phyloP scores from a whole-genome alignment of 768 basidiomycete genomes.

The Auricularia sp. region DNA sequence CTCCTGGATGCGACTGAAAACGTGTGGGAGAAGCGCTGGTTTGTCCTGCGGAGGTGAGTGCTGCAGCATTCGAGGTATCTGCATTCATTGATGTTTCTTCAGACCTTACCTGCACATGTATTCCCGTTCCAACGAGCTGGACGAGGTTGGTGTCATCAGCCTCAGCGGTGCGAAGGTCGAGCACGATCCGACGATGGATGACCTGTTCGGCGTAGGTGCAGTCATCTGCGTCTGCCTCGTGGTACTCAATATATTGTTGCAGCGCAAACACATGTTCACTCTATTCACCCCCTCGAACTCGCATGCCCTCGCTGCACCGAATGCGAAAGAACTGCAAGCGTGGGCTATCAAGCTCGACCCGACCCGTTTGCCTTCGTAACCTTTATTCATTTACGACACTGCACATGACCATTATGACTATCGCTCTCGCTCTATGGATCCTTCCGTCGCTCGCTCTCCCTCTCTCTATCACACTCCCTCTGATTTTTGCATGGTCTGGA shows the following conservation, averaged over 20 bases:
- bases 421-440: not conserved
- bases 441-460: not conserved
- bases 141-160: slow-evolving; percentile 76
- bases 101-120: slow-evolving; percentile 91
- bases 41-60: slow-evolving; percentile 70
- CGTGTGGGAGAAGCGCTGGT: slow-evolving; percentile 76
- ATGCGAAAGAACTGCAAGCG: slow-evolving; percentile 67
- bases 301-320: slow-evolving; percentile 77
- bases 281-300: slow-evolving; percentile 89
- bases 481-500: not conserved
- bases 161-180: slow-evolving; percentile 78
- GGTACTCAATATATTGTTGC: slow-evolving; percentile 4
- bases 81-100: not conserved
- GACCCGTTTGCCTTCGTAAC: slow-evolving; percentile 38
- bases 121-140: slow-evolving; percentile 69
- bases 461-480: not conserved
- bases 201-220: slow-evolving; percentile 67
- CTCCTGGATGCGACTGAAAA: slow-evolving; percentile 72
- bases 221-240: not conserved
- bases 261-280: slow-evolving; percentile 84
- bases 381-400: not conserved
- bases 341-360: slow-evolving; percentile 84
- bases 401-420: not conserved
- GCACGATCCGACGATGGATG: slow-evolving; percentile 77
- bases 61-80: not conserved